phyloP scores from a whole-genome alignment of 148 eudicot genomes.

The Linanthus parryae region DNA sequence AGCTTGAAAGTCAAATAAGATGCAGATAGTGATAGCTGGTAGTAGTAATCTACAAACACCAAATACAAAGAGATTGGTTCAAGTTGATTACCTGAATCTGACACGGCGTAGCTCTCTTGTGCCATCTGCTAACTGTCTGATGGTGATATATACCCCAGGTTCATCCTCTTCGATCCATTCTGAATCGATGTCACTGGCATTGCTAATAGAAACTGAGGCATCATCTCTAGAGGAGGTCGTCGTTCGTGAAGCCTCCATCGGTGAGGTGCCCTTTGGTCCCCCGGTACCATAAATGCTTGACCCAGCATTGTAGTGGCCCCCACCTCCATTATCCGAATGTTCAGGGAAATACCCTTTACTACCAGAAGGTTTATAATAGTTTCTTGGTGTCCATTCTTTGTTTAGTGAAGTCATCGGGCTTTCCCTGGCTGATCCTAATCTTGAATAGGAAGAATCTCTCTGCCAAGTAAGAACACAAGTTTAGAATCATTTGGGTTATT shows the following conservation, averaged over 20 bases:
- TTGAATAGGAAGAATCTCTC: slow-evolving; percentile 78
- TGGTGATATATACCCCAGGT: slow-evolving; percentile 86
- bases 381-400: slow-evolving; percentile 85
- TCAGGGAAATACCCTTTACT: slow-evolving; percentile 53
- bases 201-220: slow-evolving; percentile 77
- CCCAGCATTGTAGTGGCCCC: slow-evolving; percentile 29
- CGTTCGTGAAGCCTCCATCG: slow-evolving; percentile 76
- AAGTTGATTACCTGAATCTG: slow-evolving; percentile 88
- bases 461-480: too few species aligned
- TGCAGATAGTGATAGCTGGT: too few species aligned
- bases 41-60: too few species aligned
- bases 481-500: too few species aligned
- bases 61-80: too few species aligned
- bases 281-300: slow-evolving; percentile 37
- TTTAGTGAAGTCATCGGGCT: slow-evolving; percentile 68
- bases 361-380: too few species aligned
- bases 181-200: slow-evolving; percentile 84
- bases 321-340: slow-evolving; percentile 39
- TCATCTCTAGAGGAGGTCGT: slow-evolving; percentile 86
- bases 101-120: slow-evolving; percentile 86
- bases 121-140: slow-evolving; percentile 86
- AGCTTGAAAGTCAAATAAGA: too few species aligned
- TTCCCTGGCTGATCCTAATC: slow-evolving; percentile 73
- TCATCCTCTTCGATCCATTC: slow-evolving; percentile 98
- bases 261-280: slow-evolving; percentile 37